These are phyloP conservation scores for Beauveria varroae DNA, from an alignment of 2,329 filamentous ascomycete species.

Conservation along the genomic window DNA sequence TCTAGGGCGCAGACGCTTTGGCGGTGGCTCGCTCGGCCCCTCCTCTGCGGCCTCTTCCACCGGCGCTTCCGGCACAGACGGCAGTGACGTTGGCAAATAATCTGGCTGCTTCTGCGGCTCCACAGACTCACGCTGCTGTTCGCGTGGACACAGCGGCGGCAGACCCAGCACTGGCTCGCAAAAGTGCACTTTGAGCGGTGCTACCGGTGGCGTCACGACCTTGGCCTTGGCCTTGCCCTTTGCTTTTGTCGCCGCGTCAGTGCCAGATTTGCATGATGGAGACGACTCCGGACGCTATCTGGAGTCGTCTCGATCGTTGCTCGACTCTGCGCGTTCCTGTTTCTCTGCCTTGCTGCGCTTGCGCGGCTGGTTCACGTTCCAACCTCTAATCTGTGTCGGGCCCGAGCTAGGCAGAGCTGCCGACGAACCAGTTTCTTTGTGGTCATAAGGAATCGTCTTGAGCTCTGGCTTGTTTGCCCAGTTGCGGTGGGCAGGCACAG, in stretches of 20 bases:
- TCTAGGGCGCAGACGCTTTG: neutral
- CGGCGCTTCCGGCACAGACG: neutral
- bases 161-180: constrained; percentile 2
- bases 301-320: constrained; percentile 30
- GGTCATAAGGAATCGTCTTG: constrained; percentile 52
- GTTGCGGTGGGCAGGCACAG: constrained; percentile 43
- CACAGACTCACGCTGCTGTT: neutral
- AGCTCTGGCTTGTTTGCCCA: constrained; percentile 43
- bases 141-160: constrained; percentile 9
- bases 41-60: neutral
- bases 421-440: constrained; percentile 49
- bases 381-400: constrained; percentile 49
- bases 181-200: neutral
- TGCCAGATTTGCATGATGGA: constrained; percentile 13
- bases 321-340: constrained; percentile 24
- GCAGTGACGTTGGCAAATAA: neutral
- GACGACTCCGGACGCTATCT: constrained; percentile 27
- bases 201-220: neutral
- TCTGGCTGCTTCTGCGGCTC: neutral
- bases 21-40: neutral
- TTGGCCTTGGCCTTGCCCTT: neutral
- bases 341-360: constrained; percentile 29
- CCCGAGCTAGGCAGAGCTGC: constrained; percentile 49
- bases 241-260: neutral
- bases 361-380: constrained; percentile 40